phyloP scores from a whole-genome alignment of 2,329 filamentous ascomycete species.

The Cercospora canescens region DNA sequence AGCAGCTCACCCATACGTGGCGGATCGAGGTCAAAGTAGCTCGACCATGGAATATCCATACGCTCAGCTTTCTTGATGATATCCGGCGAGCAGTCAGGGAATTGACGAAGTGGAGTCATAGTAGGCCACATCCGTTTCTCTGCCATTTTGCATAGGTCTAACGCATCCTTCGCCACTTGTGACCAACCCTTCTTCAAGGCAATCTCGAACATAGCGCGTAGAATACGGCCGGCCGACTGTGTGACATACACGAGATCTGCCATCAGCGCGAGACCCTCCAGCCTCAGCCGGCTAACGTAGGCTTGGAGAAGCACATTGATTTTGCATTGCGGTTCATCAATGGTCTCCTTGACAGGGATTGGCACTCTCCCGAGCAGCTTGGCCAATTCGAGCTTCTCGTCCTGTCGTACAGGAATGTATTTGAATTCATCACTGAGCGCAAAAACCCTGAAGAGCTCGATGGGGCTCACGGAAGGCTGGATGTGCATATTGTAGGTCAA shows the following conservation, averaged over 20 bases:
- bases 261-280: constrained; percentile 94
- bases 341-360: constrained; percentile 94
- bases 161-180: constrained; percentile 83
- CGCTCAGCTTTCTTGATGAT: constrained; percentile 90
- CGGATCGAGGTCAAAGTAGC: constrained; percentile 94
- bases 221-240: constrained; percentile 92
- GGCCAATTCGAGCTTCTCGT: constrained; percentile 94
- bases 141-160: constrained; percentile 98
- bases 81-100: constrained; percentile 76
- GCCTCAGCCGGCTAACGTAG: constrained; percentile 90
- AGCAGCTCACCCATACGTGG: constrained; percentile 94
- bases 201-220: constrained; percentile 95
- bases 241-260: constrained; percentile 98
- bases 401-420: constrained; percentile 95
- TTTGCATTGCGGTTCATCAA: constrained; percentile 95
- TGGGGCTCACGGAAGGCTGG: constrained; percentile 86
- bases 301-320: constrained; percentile 97
- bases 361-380: constrained; percentile 88
- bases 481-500: constrained; percentile 94
- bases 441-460: constrained; percentile 96
- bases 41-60: constrained; percentile 90
- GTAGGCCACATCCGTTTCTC: constrained; percentile 99
- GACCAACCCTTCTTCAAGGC: constrained; percentile 97
- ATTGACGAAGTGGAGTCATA: constrained; percentile 94
- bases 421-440: constrained; percentile 97